Conservation (phyloP, 1,139 yeast species). For the Saccharomycopsis hybrid region DNA sequence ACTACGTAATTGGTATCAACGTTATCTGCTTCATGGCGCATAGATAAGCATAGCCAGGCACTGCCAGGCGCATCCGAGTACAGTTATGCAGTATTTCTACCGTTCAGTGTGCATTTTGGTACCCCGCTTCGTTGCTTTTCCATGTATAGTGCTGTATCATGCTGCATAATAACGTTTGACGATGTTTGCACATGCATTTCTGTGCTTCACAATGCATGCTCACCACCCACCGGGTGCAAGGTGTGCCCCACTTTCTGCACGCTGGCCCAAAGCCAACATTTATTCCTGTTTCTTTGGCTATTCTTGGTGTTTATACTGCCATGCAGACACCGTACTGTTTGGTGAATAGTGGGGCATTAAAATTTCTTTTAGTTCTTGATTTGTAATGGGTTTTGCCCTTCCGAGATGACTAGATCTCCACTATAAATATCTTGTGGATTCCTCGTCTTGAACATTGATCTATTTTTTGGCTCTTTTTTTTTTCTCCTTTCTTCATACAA, state of each 20-base stretch:
- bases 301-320: background rate
- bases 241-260: slow-evolving; percentile 9
- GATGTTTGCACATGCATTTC: no score
- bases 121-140: no score
- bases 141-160: no score
- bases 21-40: background rate
- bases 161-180: no score
- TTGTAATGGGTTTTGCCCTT: background rate
- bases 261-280: background rate
- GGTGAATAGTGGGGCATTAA: background rate
- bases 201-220: no score
- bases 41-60: background rate
- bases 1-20: background rate
- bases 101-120: background rate
- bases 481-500: background rate
- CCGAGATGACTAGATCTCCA: no score
- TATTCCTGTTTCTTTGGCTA: background rate
- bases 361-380: background rate
- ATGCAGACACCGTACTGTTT: background rate
- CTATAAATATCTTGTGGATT: slow-evolving; percentile 2
- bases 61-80: background rate
- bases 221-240: background rate
- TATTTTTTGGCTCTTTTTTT: background rate
- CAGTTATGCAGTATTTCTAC: background rate
- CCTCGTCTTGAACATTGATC: background rate